Evolutionary conservation across 2,329 filamentous ascomycete species (phyloP), one percentile per base, ranked within the genome.

Genomic region (Ceratocystiopsis brevicomis): DNA sequence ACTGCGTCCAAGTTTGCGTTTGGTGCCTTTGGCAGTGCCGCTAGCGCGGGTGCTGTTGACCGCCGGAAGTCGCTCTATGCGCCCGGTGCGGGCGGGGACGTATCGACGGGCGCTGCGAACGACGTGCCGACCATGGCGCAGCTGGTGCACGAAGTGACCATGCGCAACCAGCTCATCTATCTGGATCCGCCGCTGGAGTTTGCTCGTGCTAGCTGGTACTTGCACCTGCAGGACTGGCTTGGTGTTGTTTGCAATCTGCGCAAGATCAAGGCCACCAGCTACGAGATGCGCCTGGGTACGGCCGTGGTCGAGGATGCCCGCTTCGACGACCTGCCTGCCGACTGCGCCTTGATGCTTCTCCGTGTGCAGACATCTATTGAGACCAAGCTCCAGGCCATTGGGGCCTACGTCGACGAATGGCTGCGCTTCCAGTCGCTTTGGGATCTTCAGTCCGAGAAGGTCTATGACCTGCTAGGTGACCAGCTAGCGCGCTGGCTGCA

Each of bases 101-200:
- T n/a, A 19, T 70, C 30, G 48, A 50, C 14, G 47, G 51, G 12
- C 60, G 63, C 40, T 50, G 51, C 38, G 50, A 61, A 63, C 32
- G 68, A 74, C 45, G 61, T 63, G 3, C 83, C 84, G 0, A 68
- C 68, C 4, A 76, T 93, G 61, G 77, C 73, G 53, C 74, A 72
- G 30, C 71, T 93, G 19, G 70, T 90, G 15, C 84, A 95, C 52
- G 90, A 98, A 57, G 80, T 99, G 44, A 90, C 85, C 6, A 98
- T 98, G 85, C 82, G 84, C 32, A 96, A 96, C 53, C 90, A 98
- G 59, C 81, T 95, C 51, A 94, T 99, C 51, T 94, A 93, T 55
- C 73, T 98, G 21, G 90, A 95, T 43, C 92, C 90, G 4, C 90
- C 90, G 6, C 67, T 96, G 42, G 86, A 94, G 57, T 90, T 79